Evolutionary conservation across 805 yeast genomes (phyloP).

Genomic region (Metschnikowia sp.): DNA sequence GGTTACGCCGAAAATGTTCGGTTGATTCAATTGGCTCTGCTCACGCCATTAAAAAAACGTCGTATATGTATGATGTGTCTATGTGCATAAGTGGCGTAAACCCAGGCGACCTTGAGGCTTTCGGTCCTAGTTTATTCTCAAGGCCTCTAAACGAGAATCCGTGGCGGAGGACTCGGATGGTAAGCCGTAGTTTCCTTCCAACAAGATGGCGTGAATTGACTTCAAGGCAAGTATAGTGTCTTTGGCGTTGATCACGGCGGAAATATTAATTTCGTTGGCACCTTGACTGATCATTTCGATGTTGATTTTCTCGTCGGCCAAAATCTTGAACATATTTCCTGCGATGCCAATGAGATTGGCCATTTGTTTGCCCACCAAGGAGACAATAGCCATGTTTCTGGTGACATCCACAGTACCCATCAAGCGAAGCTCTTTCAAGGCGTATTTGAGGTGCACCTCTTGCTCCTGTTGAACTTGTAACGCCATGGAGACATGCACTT

Average conservation of each 20-base stretch:
- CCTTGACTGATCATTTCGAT: conserved; percentile 99
- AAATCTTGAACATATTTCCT: conserved; percentile 90
- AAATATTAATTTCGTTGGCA: conserved; percentile 94
- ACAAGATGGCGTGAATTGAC: conserved; percentile 74
- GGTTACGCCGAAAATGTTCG: too few species aligned
- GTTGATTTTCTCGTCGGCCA: conserved; percentile 88
- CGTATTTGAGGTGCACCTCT: conserved; percentile 59
- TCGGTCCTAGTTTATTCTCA: conserved; percentile 8
- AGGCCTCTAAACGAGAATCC: conserved; percentile 16
- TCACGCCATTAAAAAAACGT: too few species aligned
- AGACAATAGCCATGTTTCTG: conserved; percentile 82
- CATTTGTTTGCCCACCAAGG: conserved; percentile 96
- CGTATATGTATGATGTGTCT: too few species aligned
- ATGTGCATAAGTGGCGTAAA: neutral
- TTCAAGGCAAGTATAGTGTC: conserved; percentile 84
- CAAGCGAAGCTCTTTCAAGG: conserved; percentile 71
- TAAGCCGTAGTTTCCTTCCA: conserved; percentile 43
- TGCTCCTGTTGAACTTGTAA: conserved; percentile 71
- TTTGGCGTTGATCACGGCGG: conserved; percentile 84
- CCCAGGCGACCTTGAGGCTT: neutral
- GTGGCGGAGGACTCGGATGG: conserved; percentile 15
- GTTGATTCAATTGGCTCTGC: too few species aligned
- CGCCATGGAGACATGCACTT: conserved; percentile 98
- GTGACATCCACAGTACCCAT: conserved; percentile 90
- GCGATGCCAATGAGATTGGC: conserved; percentile 95